phyloP scores from a whole-genome alignment of 441 rosid genomes.

The Pelargonium australe region DNA sequence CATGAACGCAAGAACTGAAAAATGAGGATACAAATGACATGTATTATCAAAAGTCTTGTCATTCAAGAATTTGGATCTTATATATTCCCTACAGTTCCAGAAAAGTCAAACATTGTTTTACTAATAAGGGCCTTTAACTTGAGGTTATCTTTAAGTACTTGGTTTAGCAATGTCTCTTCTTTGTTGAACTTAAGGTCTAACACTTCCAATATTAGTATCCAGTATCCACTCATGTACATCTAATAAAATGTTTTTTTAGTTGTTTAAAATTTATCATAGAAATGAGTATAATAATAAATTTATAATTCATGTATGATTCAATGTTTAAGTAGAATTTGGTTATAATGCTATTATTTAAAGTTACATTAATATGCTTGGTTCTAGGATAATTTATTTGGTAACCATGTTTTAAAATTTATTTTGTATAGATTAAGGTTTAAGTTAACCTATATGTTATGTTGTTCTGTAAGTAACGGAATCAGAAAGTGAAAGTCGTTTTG shows the following conservation, averaged over 20 bases:
- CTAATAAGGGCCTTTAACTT: background rate
- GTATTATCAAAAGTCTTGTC: background rate
- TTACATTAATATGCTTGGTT: too few relatives aligned
- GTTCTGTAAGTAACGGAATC: background rate
- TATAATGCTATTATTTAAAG: too few relatives aligned
- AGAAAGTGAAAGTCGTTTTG: constrained; percentile 11
- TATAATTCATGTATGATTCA: too few relatives aligned
- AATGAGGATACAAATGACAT: too few relatives aligned
- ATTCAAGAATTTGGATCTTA: background rate
- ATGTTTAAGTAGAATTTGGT: too few relatives aligned
- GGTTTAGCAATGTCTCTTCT: background rate
- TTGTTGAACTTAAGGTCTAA: background rate
- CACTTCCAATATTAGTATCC: background rate
- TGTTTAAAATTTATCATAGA: too few relatives aligned
- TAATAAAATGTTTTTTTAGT: too few relatives aligned
- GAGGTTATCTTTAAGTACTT: background rate
- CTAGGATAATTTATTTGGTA: too few relatives aligned
- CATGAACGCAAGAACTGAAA: too few relatives aligned
- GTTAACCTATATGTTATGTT: background rate
- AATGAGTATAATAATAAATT: too few relatives aligned
- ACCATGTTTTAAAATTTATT: background rate
- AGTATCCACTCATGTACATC: too few relatives aligned
- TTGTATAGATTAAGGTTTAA: background rate
- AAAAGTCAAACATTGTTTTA: background rate
- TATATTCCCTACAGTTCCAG: background rate